Conservation (phyloP, 352 stramenopile species). For the Blastocystis sp. region DNA sequence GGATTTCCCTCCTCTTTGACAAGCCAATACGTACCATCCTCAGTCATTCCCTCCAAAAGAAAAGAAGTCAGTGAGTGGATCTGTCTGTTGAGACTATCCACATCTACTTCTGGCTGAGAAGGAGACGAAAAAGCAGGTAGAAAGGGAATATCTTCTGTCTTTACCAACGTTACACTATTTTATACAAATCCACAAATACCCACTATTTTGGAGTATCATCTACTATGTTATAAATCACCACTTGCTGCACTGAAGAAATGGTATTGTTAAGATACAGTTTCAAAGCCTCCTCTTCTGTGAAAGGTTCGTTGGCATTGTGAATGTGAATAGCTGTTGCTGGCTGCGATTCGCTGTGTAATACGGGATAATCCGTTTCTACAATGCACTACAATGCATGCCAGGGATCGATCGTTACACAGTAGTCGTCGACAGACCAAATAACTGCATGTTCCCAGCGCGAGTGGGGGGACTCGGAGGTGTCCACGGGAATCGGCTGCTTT, state of each 20-base stretch:
- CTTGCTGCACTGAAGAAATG: neutral
- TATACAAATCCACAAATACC: neutral
- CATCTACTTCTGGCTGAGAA: neutral
- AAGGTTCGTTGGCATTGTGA: neutral
- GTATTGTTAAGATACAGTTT: constrained; percentile 18
- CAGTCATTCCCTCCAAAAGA: neutral
- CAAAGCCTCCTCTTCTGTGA: neutral
- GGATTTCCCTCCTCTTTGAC: neutral
- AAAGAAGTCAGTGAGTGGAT: neutral
- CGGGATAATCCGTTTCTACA: constrained; percentile 35
- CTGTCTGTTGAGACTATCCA: neutral
- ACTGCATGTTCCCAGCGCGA: neutral
- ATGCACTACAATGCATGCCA: neutral
- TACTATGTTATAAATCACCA: constrained; percentile 31
- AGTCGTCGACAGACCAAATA: neutral
- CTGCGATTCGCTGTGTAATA: neutral
- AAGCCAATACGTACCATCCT: neutral
- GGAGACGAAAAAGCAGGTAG: neutral
- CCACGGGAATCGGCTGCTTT: neutral
- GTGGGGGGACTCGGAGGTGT: neutral
- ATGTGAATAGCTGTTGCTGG: neutral
- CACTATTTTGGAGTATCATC: constrained; percentile 15
- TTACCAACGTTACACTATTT: neutral
- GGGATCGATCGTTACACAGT: neutral
- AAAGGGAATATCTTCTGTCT: constrained; percentile 14